Evolutionary conservation across 1,284 basidiomycete genomes (phyloP), one percentile per base, ranked within the genome.

Genomic region (Apiotrichum porosum): DNA sequence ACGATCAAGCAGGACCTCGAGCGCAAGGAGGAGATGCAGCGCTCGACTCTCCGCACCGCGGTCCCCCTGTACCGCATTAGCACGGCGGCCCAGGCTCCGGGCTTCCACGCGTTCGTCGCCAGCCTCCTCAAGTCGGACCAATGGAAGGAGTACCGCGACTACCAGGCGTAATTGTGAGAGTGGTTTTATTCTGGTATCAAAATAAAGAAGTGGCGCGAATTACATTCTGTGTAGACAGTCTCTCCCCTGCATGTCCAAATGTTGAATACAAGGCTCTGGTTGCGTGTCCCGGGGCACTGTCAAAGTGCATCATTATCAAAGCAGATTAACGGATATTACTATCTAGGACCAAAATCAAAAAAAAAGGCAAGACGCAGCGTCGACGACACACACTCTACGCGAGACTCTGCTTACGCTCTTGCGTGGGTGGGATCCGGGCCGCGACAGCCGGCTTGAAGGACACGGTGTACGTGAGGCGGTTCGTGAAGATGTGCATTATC

Each of bases 1-100:
- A 92, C 90, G 0, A 92, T 97, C 52, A 97, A 97, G 75, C 94
- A 97, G 73, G 94, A 99, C 62, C 74, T 97, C 41, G 94, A 98
- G 74, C 83, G 93, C 28, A 87, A 90, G 42, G 86, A 86, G 21
- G 93, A 97, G 73, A 78, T 95, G 60, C 90, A 95, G 74, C 77
- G 87, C 51, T 89, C 88, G 62, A 86, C 89, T 10, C 77, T 94
- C 58, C 78, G 92, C 30, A 89, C 90, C 5, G 81, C 90, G 34
- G 85, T 84, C 19, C 88, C 88, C n/a, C 76, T 95, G 47, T 85
- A 83, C 72, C 86, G 83, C 72, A 71, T 80, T 13, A 69, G 65
- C 30, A 62, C 59, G 6, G 48, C 69, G 0, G 81, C 82, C 2
- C 79, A 81, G 22, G 82, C 82, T 31, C 81, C 82, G 9, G 80